Conservation (phyloP, 225 moss, liverwort and hornwort genomes). For the Takakia lepidozioides region DNA sequence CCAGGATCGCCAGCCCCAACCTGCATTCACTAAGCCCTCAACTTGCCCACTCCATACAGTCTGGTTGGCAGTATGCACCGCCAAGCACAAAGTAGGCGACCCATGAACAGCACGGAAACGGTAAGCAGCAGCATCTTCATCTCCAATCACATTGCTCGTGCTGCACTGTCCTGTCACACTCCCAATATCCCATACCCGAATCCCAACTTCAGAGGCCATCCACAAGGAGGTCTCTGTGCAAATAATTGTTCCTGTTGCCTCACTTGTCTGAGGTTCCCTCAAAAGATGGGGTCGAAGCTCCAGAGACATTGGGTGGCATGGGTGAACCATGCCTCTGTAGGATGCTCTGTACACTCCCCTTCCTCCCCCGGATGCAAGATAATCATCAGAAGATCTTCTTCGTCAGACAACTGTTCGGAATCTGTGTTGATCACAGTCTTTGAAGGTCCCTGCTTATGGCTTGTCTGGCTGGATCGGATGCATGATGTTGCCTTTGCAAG, state of each 20-base stretch:
- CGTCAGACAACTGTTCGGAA: no score
- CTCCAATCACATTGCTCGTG: slow-evolving; percentile 54
- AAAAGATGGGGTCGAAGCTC: slow-evolving; percentile 88
- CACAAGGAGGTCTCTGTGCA: slow-evolving; percentile 65
- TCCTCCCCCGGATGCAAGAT: slow-evolving; percentile 49
- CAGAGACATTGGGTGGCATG: slow-evolving; percentile 64
- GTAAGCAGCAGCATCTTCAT: slow-evolving; percentile 85
- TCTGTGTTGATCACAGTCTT: slow-evolving; percentile 8
- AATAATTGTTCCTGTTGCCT: slow-evolving; percentile 45
- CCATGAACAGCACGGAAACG: slow-evolving; percentile 43
- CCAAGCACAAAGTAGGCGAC: slow-evolving; percentile 60
- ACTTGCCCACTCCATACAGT: slow-evolving; percentile 84
- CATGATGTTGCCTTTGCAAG: no score
- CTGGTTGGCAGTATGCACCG: slow-evolving; percentile 60
- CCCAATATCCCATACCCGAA: slow-evolving; percentile 81
- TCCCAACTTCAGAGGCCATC: slow-evolving; percentile 70
- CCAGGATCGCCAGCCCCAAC: slow-evolving; percentile 17
- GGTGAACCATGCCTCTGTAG: slow-evolving; percentile 42
- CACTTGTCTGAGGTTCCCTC: slow-evolving; percentile 52
- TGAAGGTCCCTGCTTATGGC: slow-evolving; percentile 5
- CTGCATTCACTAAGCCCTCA: slow-evolving; percentile 65
- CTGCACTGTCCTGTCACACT: slow-evolving; percentile 54
- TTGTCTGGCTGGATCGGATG: no score
- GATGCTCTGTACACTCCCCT: slow-evolving; percentile 63
- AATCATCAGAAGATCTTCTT: slow-evolving; percentile 14